Conservation (phyloP, 768 basidiomycete genomes). For the Termitomyces sp. region DNA sequence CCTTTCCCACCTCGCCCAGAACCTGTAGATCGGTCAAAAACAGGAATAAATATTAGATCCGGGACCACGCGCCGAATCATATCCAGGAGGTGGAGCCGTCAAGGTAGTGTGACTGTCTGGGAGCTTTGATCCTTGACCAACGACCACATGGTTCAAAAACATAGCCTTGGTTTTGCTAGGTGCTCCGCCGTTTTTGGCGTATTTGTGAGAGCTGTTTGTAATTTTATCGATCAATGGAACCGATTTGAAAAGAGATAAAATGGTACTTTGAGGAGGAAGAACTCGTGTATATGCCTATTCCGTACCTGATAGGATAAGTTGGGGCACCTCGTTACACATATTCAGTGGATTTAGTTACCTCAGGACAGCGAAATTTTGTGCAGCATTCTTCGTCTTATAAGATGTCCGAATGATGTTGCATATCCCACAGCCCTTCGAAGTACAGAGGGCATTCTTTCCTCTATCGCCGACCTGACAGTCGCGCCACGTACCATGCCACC, state of each 20-base stretch:
- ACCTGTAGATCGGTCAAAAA: neutral
- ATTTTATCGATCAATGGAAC: neutral
- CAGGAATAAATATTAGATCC: neutral
- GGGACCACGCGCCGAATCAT: neutral
- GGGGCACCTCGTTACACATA: neutral
- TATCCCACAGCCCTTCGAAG: constrained; percentile 52
- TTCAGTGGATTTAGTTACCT: constrained; percentile 31
- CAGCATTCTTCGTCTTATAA: constrained; percentile 65
- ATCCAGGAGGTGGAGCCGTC: neutral
- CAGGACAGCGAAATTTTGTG: constrained; percentile 43
- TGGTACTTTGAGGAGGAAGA: constrained; percentile 72
- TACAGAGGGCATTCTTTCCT: constrained; percentile 47
- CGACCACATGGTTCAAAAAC: neutral
- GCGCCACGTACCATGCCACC: constrained; percentile 70
- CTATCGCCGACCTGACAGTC: constrained; percentile 61
- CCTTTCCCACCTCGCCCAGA: neutral
- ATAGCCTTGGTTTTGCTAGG: neutral
- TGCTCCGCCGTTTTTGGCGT: neutral
- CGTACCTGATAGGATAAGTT: constrained; percentile 39
- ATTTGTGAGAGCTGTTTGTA: neutral
- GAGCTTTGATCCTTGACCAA: neutral
- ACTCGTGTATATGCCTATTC: constrained; percentile 67
- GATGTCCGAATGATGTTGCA: constrained; percentile 62
- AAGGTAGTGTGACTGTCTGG: neutral
- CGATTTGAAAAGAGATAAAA: neutral